Conservation (phyloP, 306 rosid genomes). For the Vigna unguiculata region DNA sequence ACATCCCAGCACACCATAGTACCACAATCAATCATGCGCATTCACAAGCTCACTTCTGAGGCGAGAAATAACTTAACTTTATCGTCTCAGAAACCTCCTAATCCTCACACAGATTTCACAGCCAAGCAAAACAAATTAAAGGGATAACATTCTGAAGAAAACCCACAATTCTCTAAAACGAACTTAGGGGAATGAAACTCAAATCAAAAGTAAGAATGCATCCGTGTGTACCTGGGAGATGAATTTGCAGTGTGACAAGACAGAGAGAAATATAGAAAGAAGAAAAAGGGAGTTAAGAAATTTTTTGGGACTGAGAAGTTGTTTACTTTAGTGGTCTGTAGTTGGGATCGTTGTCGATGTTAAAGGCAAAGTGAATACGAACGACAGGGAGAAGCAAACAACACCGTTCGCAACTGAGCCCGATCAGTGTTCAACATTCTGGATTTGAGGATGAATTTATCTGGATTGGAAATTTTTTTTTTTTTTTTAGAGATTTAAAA, state of each 20-base stretch:
- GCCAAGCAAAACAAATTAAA: neutral
- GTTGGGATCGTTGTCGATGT: constrained; percentile 46
- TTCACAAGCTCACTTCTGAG: constrained; percentile 6
- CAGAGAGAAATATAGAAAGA: neutral
- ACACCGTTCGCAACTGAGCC: constrained; percentile 30
- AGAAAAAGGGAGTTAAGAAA: constrained; percentile 38
- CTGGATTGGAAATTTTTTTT: too few species aligned
- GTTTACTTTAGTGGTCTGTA: constrained; percentile 44
- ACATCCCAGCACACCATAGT: neutral
- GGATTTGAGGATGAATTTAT: too few species aligned
- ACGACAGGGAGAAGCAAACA: constrained; percentile 5
- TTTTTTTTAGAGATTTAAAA: too few species aligned
- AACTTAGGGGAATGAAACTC: constrained; percentile 30
- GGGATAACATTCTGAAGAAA: constrained; percentile 21
- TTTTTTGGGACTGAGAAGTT: constrained; percentile 45
- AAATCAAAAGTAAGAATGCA: constrained; percentile 43
- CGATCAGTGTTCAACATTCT: too few species aligned
- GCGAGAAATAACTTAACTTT: constrained; percentile 13
- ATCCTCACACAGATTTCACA: constrained; percentile 34
- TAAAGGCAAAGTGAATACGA: constrained; percentile 14
- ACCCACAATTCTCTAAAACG: constrained; percentile 33
- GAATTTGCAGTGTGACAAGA: constrained; percentile 41
- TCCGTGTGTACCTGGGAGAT: constrained; percentile 31
- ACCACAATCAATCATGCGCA: constrained; percentile 4
- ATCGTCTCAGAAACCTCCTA: constrained; percentile 25